phyloP scores from a whole-genome alignment of 176 grass and related monocot genomes.

The bread wheat (Triticum aestivum) region DNA sequence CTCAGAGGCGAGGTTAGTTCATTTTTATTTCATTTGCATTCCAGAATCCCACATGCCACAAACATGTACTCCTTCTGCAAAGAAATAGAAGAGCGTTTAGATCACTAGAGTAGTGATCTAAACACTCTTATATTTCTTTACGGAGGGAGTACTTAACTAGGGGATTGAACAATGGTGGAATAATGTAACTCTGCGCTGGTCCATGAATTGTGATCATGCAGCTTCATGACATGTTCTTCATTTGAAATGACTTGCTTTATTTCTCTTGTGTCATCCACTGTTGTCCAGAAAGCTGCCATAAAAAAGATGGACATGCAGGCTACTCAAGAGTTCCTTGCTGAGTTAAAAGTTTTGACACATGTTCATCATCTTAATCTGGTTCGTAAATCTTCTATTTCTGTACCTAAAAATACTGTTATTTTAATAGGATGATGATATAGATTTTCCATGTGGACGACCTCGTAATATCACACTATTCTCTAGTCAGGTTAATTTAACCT shows the following conservation, averaged over 20 bases:
- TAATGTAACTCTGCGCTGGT: neutral
- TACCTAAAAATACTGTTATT: neutral
- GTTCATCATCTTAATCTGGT: conserved; percentile 99
- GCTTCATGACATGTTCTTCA: conserved; percentile 10
- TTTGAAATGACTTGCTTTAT: conserved; percentile 11
- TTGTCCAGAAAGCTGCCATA: conserved; percentile 85
- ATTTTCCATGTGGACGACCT: neutral
- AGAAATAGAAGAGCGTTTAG: too few relatives aligned
- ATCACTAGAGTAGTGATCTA: too few relatives aligned
- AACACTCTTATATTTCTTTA: too few relatives aligned
- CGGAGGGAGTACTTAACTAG: neutral
- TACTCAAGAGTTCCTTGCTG: conserved; percentile 85
- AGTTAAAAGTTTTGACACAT: conserved; percentile 96
- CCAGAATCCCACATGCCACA: neutral
- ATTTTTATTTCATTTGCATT: conserved; percentile 26
- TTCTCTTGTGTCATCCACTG: conserved; percentile 36
- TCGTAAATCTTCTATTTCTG: conserved; percentile 22
- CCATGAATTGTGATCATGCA: conserved; percentile 18
- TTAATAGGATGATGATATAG: neutral
- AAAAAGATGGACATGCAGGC: conserved; percentile 99
- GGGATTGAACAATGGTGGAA: neutral
- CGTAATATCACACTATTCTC: neutral
- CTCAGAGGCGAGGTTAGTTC: conserved; percentile 88
- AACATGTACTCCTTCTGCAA: neutral
- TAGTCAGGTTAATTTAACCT: neutral